Percentiles rank a stretch among this genome's conserved stretches.
Evolutionary conservation across 352 stramenopile genomes (phyloP).

Genomic region (Phytopythium cucurbitacearum): DNA sequence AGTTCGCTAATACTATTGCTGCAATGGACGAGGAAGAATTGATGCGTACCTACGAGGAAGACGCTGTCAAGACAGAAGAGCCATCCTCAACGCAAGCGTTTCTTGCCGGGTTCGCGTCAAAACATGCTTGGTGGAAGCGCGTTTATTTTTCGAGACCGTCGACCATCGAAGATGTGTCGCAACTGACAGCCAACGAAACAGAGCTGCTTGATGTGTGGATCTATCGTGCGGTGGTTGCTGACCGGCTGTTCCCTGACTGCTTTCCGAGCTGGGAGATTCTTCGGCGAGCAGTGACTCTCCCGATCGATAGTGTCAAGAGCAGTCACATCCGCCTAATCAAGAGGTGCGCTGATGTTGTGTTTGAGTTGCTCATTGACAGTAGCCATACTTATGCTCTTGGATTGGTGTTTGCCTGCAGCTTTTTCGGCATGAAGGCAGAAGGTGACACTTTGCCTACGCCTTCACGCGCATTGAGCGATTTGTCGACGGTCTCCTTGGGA

Average conservation of each 20-base stretch:
- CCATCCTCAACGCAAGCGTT: conserved; percentile 11
- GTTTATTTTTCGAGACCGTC: conserved; percentile 47
- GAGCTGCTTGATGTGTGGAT: conserved; percentile 34
- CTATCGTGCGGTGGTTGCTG: conserved; percentile 36
- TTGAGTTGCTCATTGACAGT: background rate
- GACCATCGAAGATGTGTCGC: conserved; percentile 20
- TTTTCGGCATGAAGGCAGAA: conserved; percentile 14
- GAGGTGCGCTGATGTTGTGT: conserved; percentile 18
- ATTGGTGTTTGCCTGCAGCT: conserved; percentile 11
- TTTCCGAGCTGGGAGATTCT: conserved; percentile 21
- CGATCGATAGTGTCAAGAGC: conserved; percentile 12
- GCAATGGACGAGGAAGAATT: conserved; percentile 43
- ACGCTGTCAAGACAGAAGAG: background rate
- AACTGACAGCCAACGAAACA: conserved; percentile 15
- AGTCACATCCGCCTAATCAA: conserved; percentile 40
- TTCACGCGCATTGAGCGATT: too few species aligned
- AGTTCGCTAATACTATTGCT: conserved; percentile 44
- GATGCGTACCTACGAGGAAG: conserved; percentile 7
- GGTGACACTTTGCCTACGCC: too few species aligned
- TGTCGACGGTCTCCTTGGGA: too few species aligned
- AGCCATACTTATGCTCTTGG: too few species aligned
- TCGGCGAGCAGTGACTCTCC: conserved; percentile 14
- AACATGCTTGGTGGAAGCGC: conserved; percentile 54
- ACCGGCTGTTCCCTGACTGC: conserved; percentile 30
- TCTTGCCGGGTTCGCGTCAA: conserved; percentile 24